Percentiles rank a stretch among this genome's conserved stretches.
Conservation (phyloP, 495 filamentous ascomycete genomes). For the Penicillium chermesinum region DNA sequence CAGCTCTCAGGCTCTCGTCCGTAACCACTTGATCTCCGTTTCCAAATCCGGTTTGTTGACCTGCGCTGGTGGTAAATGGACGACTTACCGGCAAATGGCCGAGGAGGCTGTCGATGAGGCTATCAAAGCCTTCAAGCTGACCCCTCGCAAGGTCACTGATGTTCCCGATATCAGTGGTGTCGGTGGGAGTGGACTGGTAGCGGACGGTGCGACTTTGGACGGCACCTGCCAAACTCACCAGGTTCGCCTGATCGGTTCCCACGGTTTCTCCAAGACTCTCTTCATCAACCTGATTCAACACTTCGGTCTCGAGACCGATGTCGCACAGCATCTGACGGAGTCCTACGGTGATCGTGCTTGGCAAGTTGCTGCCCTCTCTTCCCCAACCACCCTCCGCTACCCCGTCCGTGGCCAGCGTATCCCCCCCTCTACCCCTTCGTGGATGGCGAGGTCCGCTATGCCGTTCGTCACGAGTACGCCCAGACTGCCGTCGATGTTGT, state of each 20-base stretch:
- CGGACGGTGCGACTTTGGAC: slow-evolving; percentile 72
- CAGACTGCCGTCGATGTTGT: slow-evolving; percentile 91
- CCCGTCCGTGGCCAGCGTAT: slow-evolving; percentile 84
- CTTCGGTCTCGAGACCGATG: slow-evolving; percentile 91
- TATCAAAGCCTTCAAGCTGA: slow-evolving; percentile 69
- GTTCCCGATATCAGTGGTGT: slow-evolving; percentile 75
- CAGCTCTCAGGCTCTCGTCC: slow-evolving; percentile 91
- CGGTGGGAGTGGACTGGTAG: slow-evolving; percentile 53
- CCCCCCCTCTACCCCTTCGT: slow-evolving; percentile 85
- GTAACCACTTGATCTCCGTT: slow-evolving; percentile 88
- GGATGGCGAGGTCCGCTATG: slow-evolving; percentile 94
- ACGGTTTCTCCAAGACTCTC: slow-evolving; percentile 90
- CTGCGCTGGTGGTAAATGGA: slow-evolving; percentile 98
- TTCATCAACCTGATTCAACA: slow-evolving; percentile 99
- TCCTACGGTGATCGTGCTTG: slow-evolving; percentile 95
- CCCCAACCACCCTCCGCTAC: slow-evolving; percentile 77
- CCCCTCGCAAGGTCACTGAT: slow-evolving; percentile 50
- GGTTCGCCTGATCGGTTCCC: slow-evolving; percentile 84
- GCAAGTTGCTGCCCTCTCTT: slow-evolving; percentile 83
- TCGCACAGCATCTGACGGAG: slow-evolving; percentile 82
- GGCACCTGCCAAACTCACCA: slow-evolving; percentile 88
- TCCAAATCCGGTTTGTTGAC: slow-evolving; percentile 85
- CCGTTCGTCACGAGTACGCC: slow-evolving; percentile 85
- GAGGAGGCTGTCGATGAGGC: slow-evolving; percentile 95
- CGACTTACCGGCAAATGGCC: slow-evolving; percentile 97